Base-by-base conservation (phyloP, 192 early-diverging fungal genomes). In the Coemansia sp. region DNA sequence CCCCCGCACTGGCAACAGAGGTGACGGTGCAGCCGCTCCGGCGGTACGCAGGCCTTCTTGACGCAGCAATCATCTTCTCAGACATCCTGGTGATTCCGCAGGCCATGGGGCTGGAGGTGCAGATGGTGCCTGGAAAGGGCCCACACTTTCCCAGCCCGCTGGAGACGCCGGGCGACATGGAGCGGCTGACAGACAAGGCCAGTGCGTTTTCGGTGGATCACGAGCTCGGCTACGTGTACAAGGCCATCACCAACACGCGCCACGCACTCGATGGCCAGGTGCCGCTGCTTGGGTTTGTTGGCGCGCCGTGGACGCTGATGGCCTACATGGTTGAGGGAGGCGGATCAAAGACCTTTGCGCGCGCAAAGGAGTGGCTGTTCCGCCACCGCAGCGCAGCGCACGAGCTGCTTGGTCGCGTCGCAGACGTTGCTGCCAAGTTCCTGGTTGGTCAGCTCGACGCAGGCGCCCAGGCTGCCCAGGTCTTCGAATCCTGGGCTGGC, bases 261-360 rank as follows among this genome's bases (percentile, higher is more conserved):
- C 88, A 90, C 64, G 83, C 80, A 61, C 87, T 99, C 18, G 83
- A 87, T 9, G 95, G 95, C 56, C 87, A 92, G 47, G 92, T 94
- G 13, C 95, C 97, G 45, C 84, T 99, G 70, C 88, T 95, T 75
- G 97, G 97, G 15, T 99, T 99, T 70, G 87, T 88, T n/a, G 97
- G 97, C 18, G 94, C 94, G 0, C 97, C 97, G 7, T 99, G 97
- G 97, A 99, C 97, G 32, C 85, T 99, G 52, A 93, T 98, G 92
- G 93, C 94, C 9, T 99, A 99, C 71, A 98, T 98, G 95, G 91
- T 99, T 72, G 97, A 99, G 77, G 97, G 97, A 43, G 93, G 95
- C 40, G 94, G 97, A 10, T 94, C 92, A 76, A 96, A 95, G 76
- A 94, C 89, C 1, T 84, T 96, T 63, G 86, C 90, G 21, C 92